Evolutionary conservation across 2,329 filamentous ascomycete genomes (phyloP).

Genomic region (Nannizziopsis barbatae): DNA sequence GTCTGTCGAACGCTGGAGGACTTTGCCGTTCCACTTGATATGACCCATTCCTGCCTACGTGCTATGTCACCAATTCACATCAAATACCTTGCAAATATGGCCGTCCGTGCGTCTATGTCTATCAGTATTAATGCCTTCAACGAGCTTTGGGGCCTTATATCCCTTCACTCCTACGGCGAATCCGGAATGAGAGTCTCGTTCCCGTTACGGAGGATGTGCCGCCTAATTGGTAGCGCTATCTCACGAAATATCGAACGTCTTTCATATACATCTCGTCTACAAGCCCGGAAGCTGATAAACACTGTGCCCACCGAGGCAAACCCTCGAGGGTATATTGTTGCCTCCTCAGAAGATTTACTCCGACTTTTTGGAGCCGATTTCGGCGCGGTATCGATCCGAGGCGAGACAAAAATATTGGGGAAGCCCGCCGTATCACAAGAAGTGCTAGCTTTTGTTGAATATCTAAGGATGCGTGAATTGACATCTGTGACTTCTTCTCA

Average conservation of each 20-base stretch:
- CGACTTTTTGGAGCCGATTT: conserved; percentile 2
- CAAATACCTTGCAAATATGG: conserved; percentile 7
- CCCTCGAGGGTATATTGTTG: conserved; percentile 5
- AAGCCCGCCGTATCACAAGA: conserved; percentile 2
- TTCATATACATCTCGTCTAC: conserved; percentile 5
- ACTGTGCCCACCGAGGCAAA: background rate
- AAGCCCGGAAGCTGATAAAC: conserved; percentile 7
- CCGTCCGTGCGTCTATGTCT: conserved; percentile 5
- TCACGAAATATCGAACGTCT: conserved; percentile 7
- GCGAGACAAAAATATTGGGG: conserved; percentile 3
- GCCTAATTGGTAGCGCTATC: conserved; percentile 2
- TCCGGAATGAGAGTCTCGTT: conserved; percentile 6
- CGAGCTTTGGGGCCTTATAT: conserved; percentile 6
- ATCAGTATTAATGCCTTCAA: conserved; percentile 5
- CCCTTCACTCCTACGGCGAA: conserved; percentile 1
- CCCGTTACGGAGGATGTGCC: conserved; percentile 7
- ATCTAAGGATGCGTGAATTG: background rate
- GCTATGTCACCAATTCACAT: conserved; percentile 8
- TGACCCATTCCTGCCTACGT: conserved; percentile 6
- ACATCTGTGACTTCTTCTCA: background rate
- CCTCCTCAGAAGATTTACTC: conserved; percentile 3
- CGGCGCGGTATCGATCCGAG: conserved; percentile 1
- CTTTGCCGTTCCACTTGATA: background rate
- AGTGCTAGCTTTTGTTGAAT: conserved; percentile 3
- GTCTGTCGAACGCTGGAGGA: conserved; percentile 3